Percentiles rank a stretch among this genome's conserved stretches.
Evolutionary conservation across 2,329 filamentous ascomycete genomes (phyloP).

Genomic region (Colletotrichum cordylinicola): DNA sequence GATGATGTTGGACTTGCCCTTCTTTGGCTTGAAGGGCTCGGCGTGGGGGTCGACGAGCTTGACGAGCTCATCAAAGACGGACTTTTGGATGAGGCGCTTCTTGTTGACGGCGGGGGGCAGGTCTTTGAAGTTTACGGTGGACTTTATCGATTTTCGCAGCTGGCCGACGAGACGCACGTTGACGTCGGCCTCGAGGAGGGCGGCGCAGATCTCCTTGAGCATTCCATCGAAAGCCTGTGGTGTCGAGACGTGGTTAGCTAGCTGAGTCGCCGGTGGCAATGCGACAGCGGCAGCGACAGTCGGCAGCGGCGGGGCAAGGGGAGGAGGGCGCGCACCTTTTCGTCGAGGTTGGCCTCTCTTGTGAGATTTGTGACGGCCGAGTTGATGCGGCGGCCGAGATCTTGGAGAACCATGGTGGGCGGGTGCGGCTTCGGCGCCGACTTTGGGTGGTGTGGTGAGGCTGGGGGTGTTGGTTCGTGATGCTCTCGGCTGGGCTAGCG

Average conservation of each 20-base stretch:
- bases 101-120: slow-evolving; percentile 93
- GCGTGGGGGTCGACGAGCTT: slow-evolving; percentile 94
- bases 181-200: slow-evolving; percentile 95
- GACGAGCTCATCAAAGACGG: slow-evolving; percentile 96
- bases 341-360: slow-evolving; percentile 89
- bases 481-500: slow-evolving; percentile 6
- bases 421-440: slow-evolving; percentile 25
- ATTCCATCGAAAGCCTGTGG: slow-evolving; percentile 90
- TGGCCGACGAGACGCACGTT: slow-evolving; percentile 92
- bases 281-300: background rate
- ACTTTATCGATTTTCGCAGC: slow-evolving; percentile 91
- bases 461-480: slow-evolving; percentile 1
- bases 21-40: slow-evolving; percentile 95
- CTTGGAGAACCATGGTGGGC: slow-evolving; percentile 90
- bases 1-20: slow-evolving; percentile 94
- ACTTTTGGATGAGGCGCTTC: slow-evolving; percentile 96
- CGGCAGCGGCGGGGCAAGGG: background rate
- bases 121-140: slow-evolving; percentile 92
- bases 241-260: background rate
- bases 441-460: background rate
- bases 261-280: background rate
- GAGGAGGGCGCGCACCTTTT: slow-evolving; percentile 70
- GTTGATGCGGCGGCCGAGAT: slow-evolving; percentile 98
- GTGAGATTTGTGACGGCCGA: slow-evolving; percentile 94
- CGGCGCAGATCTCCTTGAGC: slow-evolving; percentile 97